These are phyloP conservation scores for Wickerhamiella sorbophila DNA, from an alignment of 805 yeast species.

Conservation along the genomic window DNA sequence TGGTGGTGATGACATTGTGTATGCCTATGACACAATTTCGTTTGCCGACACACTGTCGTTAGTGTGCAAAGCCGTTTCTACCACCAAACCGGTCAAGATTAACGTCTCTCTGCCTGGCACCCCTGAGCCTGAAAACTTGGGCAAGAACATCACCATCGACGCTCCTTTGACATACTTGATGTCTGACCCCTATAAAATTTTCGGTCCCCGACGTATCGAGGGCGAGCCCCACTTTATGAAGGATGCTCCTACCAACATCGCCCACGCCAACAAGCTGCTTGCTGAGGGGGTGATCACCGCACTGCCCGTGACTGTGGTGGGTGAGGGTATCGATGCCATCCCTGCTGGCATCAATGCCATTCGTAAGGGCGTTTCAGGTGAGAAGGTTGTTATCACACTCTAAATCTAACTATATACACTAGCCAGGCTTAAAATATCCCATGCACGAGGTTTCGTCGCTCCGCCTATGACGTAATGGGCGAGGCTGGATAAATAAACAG, in stretches of 20 bases:
- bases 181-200: slow-evolving; percentile 4
- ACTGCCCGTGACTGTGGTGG: slow-evolving; percentile 9
- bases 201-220: slow-evolving; percentile 5
- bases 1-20: slow-evolving; percentile 15
- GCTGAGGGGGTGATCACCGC: slow-evolving; percentile 4
- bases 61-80: slow-evolving; percentile 9
- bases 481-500: no score
- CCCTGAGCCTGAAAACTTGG: background rate
- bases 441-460: no score
- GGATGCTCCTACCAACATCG: slow-evolving; percentile 1
- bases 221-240: slow-evolving; percentile 4
- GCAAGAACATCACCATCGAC: slow-evolving; percentile 2
- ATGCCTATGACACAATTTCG: slow-evolving; percentile 18
- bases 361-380: slow-evolving; percentile 14
- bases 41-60: slow-evolving; percentile 7
- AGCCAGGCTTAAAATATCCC: no score
- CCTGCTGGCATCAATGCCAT: slow-evolving; percentile 10
- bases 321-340: slow-evolving; percentile 11
- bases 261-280: slow-evolving; percentile 1
- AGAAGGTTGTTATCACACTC: slow-evolving; percentile 12
- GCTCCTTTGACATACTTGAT: slow-evolving; percentile 8
- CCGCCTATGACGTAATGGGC: no score
- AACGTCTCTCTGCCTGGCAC: slow-evolving; percentile 2
- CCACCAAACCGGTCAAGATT: slow-evolving; percentile 4
- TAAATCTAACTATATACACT: no score